Evolutionary conservation across 345 rosid genomes (phyloP).

Genomic region (Brassica rapa): DNA sequence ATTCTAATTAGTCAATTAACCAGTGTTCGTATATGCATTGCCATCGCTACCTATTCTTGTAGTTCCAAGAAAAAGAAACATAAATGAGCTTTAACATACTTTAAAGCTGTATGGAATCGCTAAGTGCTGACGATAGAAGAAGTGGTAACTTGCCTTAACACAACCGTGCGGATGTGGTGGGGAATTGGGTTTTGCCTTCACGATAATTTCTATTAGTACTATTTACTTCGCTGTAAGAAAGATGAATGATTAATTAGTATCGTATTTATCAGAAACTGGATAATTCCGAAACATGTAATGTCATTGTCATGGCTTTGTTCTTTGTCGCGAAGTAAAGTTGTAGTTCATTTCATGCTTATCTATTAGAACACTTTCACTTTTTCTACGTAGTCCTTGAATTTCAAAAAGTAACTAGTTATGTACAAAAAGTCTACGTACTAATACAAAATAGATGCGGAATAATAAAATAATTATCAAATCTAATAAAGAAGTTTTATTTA

Average conservation of each 20-base stretch:
- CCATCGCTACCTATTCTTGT: neutral
- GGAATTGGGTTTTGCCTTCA: neutral
- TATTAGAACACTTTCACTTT: neutral
- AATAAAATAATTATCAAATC: too few species aligned
- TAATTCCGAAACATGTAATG: constrained; percentile 10
- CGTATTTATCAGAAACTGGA: constrained; percentile 1
- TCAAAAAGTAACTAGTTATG: neutral
- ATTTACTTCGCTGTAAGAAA: constrained; percentile 1
- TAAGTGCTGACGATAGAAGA: constrained; percentile 22
- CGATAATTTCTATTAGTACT: neutral
- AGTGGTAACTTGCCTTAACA: neutral
- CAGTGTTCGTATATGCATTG: neutral
- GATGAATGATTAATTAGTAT: neutral
- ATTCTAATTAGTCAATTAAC: neutral
- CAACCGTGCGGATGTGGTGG: constrained; percentile 5
- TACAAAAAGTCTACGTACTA: neutral
- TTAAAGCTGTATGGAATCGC: neutral
- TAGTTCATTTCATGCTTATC: constrained; percentile 33
- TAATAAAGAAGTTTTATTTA: neutral
- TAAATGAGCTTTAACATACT: neutral
- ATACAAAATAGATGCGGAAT: neutral
- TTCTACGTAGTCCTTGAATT: neutral
- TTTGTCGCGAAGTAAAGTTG: constrained; percentile 29
- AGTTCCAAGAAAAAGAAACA: neutral
- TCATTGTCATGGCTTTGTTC: constrained; percentile 29